Evolutionary conservation across 2,329 filamentous ascomycete genomes (phyloP).

Genomic region (Cercospora beticola): DNA sequence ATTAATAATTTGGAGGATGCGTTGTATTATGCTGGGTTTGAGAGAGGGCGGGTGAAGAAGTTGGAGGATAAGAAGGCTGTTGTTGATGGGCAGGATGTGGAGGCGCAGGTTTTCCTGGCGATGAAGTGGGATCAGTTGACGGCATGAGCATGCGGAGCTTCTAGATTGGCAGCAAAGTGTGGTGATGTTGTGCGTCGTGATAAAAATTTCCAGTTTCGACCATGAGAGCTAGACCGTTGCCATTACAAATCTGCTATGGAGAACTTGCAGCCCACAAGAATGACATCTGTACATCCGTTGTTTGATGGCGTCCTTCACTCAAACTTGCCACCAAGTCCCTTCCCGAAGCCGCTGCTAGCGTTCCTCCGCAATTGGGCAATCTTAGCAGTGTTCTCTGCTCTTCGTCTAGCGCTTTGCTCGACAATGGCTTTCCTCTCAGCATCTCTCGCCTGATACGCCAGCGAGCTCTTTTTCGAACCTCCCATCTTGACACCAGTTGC

Average conservation of each 20-base stretch:
- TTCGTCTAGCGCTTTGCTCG: slow-evolving; percentile 53
- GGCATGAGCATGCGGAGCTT: neutral
- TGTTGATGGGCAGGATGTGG: slow-evolving; percentile 25
- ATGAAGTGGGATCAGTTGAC: slow-evolving; percentile 34
- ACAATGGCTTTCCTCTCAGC: slow-evolving; percentile 54
- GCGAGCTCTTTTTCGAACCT: slow-evolving; percentile 59
- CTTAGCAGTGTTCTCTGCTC: slow-evolving; percentile 50
- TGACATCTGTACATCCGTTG: neutral
- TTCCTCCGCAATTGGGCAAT: slow-evolving; percentile 45
- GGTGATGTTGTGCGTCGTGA: neutral
- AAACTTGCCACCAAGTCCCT: slow-evolving; percentile 44
- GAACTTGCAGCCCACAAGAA: neutral
- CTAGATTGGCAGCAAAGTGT: neutral
- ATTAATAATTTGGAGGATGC: slow-evolving; percentile 28
- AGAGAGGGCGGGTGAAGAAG: slow-evolving; percentile 30
- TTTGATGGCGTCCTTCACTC: slow-evolving; percentile 35
- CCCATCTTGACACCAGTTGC: slow-evolving; percentile 44
- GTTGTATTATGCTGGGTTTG: slow-evolving; percentile 32
- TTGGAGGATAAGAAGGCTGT: slow-evolving; percentile 25
- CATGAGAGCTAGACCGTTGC: neutral
- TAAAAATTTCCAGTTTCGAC: neutral
- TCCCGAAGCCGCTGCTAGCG: slow-evolving; percentile 40
- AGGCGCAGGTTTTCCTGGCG: slow-evolving; percentile 31
- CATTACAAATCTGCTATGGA: neutral
- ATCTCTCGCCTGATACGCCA: slow-evolving; percentile 61